Conservation (phyloP, 2,329 filamentous ascomycete genomes). For the Colletotrichum abscissum region DNA sequence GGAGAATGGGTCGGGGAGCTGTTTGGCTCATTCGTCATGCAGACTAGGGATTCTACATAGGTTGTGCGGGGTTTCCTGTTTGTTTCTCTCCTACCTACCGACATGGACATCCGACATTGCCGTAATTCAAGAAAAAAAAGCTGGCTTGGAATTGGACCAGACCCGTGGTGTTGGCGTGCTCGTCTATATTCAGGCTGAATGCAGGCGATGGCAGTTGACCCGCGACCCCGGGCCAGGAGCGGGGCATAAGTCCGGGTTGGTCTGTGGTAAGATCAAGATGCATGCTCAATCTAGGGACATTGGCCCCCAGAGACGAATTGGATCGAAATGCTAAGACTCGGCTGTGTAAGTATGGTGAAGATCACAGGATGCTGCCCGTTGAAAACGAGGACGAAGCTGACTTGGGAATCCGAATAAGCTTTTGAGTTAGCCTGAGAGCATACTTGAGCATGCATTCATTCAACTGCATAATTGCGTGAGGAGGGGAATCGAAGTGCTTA, state of each 20-base stretch:
- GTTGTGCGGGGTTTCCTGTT: background rate
- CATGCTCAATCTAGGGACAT: background rate
- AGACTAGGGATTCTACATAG: background rate
- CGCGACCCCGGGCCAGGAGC: background rate
- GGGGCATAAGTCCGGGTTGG: background rate
- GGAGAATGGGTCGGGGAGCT: background rate
- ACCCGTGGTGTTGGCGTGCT: background rate
- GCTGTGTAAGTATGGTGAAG: background rate
- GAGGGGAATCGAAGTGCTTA: background rate
- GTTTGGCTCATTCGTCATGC: background rate
- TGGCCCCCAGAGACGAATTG: background rate
- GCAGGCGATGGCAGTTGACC: background rate
- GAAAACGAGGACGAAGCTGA: background rate
- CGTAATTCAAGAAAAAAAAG: background rate
- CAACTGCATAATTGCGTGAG: background rate
- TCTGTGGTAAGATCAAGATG: background rate
- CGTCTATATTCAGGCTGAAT: slow-evolving; percentile 25
- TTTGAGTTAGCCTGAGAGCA: background rate
- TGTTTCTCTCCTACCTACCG: background rate
- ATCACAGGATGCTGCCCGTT: background rate
- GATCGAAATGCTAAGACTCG: background rate
- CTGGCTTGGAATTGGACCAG: background rate
- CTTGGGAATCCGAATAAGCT: background rate
- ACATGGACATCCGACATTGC: too few species aligned
- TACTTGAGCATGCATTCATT: background rate